Evolutionary conservation across 1,284 basidiomycete genomes (phyloP).

Genomic region (Pseudomicrostroma phylloplanum): DNA sequence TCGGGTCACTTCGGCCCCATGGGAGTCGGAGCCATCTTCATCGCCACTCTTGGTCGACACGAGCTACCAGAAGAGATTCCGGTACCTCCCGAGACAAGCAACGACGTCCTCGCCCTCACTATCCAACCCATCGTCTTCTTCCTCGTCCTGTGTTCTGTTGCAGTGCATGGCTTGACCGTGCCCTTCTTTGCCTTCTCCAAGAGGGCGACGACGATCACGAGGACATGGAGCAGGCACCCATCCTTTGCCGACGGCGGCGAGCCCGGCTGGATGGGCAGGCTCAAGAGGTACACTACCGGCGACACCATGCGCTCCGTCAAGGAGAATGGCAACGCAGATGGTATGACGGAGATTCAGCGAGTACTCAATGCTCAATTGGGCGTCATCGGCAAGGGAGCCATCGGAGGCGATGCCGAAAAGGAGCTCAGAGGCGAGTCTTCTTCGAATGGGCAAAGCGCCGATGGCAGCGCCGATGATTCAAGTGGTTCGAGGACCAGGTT

Average conservation of each 20-base stretch:
- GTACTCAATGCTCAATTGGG: slow-evolving; percentile 32
- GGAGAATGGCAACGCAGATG: slow-evolving; percentile 11
- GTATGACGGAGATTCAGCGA: slow-evolving; percentile 22
- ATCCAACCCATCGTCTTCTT: slow-evolving; percentile 51
- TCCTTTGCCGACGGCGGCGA: slow-evolving; percentile 23
- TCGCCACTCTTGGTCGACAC: slow-evolving; percentile 41
- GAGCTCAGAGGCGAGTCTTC: slow-evolving; percentile 28
- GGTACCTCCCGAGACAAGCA: slow-evolving; percentile 38
- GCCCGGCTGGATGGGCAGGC: slow-evolving; percentile 40
- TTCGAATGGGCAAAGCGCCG: slow-evolving; percentile 7
- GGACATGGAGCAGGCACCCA: slow-evolving; percentile 35
- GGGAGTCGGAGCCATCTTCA: slow-evolving; percentile 49
- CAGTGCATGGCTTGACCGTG: slow-evolving; percentile 49
- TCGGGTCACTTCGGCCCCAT: slow-evolving; percentile 50
- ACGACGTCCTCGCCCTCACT: slow-evolving; percentile 43
- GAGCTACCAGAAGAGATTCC: slow-evolving; percentile 38
- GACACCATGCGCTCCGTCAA: slow-evolving; percentile 21
- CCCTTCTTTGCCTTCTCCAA: slow-evolving; percentile 49
- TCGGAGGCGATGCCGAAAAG: slow-evolving; percentile 36
- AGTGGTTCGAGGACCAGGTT: slow-evolving; percentile 17
- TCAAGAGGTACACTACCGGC: slow-evolving; percentile 30
- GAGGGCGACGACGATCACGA: slow-evolving; percentile 32
- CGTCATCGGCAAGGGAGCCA: slow-evolving; percentile 37
- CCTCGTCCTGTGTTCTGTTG: slow-evolving; percentile 46
- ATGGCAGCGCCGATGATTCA: slow-evolving; percentile 13